A percentile compares a stretch with the other conserved stretches of the same genome.
phyloP scores from a whole-genome alignment of 495 filamentous ascomycete genomes.

The Saxispiralis lemnorum region DNA sequence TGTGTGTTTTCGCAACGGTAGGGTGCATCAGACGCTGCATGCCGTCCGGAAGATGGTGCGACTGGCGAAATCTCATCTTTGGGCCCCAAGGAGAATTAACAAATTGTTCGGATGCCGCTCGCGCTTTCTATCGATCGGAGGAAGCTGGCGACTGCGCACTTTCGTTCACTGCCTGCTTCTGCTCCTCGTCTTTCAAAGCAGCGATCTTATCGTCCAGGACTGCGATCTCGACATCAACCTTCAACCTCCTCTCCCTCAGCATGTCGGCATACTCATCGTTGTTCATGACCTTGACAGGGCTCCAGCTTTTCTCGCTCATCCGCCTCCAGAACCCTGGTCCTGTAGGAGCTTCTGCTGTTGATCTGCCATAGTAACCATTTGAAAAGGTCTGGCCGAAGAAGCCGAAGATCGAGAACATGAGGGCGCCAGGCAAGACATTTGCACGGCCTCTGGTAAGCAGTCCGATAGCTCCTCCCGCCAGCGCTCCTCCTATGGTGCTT shows the following conservation, averaged over 20 bases:
- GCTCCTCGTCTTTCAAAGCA: slow-evolving; percentile 27
- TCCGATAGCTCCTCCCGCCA: slow-evolving; percentile 46
- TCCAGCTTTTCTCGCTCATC: slow-evolving; percentile 54
- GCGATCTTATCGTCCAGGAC: slow-evolving; percentile 71
- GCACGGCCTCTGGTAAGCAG: slow-evolving; percentile 42
- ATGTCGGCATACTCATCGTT: slow-evolving; percentile 65
- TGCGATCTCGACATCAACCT: slow-evolving; percentile 69
- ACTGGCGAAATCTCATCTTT: no score
- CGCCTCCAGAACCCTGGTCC: slow-evolving; percentile 28
- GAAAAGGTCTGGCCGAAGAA: slow-evolving; percentile 41
- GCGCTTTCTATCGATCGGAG: no score
- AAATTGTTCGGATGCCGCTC: no score
- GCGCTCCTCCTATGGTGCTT: slow-evolving; percentile 49
- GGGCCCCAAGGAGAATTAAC: no score
- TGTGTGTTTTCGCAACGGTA: no score
- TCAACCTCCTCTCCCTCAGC: slow-evolving; percentile 57
- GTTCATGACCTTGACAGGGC: slow-evolving; percentile 56
- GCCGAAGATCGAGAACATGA: slow-evolving; percentile 48
- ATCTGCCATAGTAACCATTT: slow-evolving; percentile 32
- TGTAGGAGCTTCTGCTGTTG: slow-evolving; percentile 16
- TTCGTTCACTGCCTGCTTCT: neutral
- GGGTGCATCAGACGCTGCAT: no score
- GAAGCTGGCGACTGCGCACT: no score
- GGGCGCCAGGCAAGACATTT: slow-evolving; percentile 38
- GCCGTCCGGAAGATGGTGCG: no score